A percentile compares a stretch with the other conserved stretches of the same genome.
Evolutionary conservation across 345 rosid genomes (phyloP).

Genomic region (Jatropha curcas): DNA sequence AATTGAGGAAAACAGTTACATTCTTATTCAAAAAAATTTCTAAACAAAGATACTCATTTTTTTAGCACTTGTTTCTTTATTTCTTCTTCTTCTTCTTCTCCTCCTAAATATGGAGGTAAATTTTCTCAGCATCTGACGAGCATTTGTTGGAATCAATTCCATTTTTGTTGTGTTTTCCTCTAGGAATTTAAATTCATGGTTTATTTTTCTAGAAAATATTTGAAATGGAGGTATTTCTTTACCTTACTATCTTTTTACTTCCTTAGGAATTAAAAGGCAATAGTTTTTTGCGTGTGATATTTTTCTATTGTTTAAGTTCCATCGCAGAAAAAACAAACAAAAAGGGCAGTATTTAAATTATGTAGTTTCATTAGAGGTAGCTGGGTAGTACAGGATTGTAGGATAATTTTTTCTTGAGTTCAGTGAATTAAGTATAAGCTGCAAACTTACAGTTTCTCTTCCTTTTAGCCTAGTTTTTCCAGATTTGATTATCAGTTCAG

Average conservation of each 20-base stretch:
- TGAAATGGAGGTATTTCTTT: neutral
- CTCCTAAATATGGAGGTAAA: too few species aligned
- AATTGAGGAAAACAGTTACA: too few species aligned
- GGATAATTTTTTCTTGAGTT: neutral
- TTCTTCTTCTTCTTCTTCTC: neutral
- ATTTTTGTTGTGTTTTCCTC: too few species aligned
- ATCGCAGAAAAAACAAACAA: neutral
- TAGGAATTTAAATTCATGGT: too few species aligned
- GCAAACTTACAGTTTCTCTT: neutral
- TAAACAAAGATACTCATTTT: too few species aligned
- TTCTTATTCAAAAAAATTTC: too few species aligned
- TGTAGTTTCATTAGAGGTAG: neutral
- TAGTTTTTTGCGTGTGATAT: neutral
- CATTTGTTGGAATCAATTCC: neutral
- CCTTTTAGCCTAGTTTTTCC: neutral
- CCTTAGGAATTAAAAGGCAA: neutral
- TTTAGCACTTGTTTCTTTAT: too few species aligned
- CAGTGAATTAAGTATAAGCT: neutral
- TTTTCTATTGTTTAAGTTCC: neutral
- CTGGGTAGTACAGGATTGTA: neutral
- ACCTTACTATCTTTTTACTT: neutral
- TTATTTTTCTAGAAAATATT: neutral
- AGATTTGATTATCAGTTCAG: neutral
- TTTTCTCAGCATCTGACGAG: neutral
- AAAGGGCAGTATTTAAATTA: neutral